These are phyloP conservation scores for Cryptococcus deneoformans DNA, from an alignment of 1,284 basidiomycete genomes.

Conservation along the genomic window DNA sequence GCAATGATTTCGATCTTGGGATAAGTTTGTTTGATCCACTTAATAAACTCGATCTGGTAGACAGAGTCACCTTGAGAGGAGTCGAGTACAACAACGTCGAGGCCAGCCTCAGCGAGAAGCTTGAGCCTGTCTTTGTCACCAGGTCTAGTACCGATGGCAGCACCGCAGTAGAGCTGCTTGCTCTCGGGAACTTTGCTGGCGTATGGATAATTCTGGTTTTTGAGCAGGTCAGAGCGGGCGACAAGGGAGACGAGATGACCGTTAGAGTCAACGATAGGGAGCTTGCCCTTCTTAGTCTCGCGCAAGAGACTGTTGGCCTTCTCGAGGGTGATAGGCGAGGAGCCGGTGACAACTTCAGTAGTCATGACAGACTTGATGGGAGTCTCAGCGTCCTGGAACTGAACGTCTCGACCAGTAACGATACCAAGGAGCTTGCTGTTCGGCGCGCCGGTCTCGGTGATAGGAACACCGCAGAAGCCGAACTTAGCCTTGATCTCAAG, in stretches of 20 bases:
- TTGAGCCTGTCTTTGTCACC: constrained; percentile 81
- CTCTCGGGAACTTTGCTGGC: constrained; percentile 87
- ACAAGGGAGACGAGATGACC: constrained; percentile 82
- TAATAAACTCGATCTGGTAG: constrained; percentile 93
- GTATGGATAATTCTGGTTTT: constrained; percentile 96
- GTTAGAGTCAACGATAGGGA: constrained; percentile 77
- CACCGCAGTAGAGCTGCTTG: constrained; percentile 97
- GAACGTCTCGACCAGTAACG: constrained; percentile 93
- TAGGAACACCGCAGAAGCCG: constrained; percentile 96
- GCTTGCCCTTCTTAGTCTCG: constrained; percentile 96
- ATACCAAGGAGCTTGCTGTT: constrained; percentile 95
- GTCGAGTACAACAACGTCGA: constrained; percentile 94
- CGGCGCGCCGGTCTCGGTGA: constrained; percentile 85
- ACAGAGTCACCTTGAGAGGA: constrained; percentile 96
- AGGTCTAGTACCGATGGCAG: constrained; percentile 92
- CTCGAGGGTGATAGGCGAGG: constrained; percentile 78
- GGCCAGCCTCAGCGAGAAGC: constrained; percentile 86
- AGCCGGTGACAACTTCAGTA: constrained; percentile 74
- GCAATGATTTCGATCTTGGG: constrained; percentile 89
- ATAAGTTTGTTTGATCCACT: constrained; percentile 86
- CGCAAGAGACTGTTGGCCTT: constrained; percentile 95
- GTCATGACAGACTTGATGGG: constrained; percentile 91
- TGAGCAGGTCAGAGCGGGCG: constrained; percentile 93
- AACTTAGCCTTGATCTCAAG: constrained; percentile 88
- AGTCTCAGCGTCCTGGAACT: constrained; percentile 74